Evolutionary conservation across 176 grass and related monocot genomes (phyloP).

Genomic region (Rhynchospora breviuscula): DNA sequence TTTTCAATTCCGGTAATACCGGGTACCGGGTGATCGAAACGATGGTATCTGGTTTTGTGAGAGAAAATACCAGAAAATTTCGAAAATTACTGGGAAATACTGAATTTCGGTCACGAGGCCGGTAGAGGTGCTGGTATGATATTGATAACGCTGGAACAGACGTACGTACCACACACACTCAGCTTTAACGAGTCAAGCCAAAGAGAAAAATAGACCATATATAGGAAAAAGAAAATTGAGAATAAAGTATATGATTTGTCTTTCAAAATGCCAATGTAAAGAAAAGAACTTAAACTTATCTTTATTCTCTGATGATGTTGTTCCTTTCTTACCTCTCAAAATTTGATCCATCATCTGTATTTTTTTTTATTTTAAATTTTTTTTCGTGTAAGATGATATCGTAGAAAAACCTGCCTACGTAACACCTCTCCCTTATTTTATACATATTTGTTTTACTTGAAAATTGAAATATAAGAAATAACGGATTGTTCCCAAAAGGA

Average conservation of each 20-base stretch:
- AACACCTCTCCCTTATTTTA: too few species aligned
- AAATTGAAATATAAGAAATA: background rate
- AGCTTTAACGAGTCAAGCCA: background rate
- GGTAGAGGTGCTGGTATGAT: too few species aligned
- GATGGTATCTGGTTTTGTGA: too few species aligned
- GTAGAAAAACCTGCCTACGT: too few species aligned
- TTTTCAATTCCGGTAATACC: too few species aligned
- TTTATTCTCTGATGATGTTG: conserved; percentile 23
- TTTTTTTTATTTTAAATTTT: background rate
- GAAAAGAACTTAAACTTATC: background rate
- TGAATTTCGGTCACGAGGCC: too few species aligned
- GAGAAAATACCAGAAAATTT: too few species aligned
- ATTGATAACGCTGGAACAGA: too few species aligned
- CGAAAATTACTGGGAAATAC: too few species aligned
- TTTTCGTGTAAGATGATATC: background rate
- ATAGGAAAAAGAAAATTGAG: background rate
- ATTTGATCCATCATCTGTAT: background rate
- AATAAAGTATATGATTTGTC: conserved; percentile 20
- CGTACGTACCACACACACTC: background rate
- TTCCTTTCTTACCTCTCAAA: conserved; percentile 9
- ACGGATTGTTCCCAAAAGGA: background rate
- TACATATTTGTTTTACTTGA: too few species aligned
- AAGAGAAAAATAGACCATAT: conserved; percentile 5
- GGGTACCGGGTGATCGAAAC: too few species aligned
- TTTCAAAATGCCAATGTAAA: background rate